Conservation (phyloP, 2,329 filamentous ascomycete genomes). For the Chalaropsis ovoidea region DNA sequence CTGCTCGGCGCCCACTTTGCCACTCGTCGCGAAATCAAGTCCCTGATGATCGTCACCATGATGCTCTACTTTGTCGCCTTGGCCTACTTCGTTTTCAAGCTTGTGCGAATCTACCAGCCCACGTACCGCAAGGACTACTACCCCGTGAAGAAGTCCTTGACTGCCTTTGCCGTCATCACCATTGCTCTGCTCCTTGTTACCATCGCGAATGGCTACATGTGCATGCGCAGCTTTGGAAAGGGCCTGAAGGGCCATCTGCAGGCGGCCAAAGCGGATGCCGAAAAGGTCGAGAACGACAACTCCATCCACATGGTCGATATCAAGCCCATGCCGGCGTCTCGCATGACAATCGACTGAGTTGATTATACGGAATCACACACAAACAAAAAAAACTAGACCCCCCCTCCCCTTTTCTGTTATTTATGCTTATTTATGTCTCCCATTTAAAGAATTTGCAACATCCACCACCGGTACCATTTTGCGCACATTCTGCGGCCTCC, state of each 20-base stretch:
- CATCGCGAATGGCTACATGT: conserved; percentile 75
- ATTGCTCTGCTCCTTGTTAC: conserved; percentile 81
- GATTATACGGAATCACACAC: background rate
- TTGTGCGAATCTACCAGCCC: conserved; percentile 83
- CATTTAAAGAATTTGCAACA: conserved; percentile 17
- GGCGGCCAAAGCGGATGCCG: conserved; percentile 40
- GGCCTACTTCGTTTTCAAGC: conserved; percentile 96
- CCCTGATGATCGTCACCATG: conserved; percentile 69
- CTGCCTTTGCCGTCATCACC: conserved; percentile 87
- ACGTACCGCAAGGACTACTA: conserved; percentile 52
- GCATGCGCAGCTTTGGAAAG: conserved; percentile 80
- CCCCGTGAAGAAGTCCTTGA: conserved; percentile 74
- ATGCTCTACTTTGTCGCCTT: conserved; percentile 79
- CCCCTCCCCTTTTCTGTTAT: background rate
- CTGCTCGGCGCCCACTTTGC: conserved; percentile 76
- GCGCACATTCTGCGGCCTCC: background rate
- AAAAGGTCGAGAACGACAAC: conserved; percentile 44
- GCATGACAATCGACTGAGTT: conserved; percentile 52
- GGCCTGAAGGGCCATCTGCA: conserved; percentile 81
- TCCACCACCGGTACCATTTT: background rate
- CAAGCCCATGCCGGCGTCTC: conserved; percentile 44
- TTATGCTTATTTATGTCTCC: conserved; percentile 19
- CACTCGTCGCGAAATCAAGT: conserved; percentile 65
- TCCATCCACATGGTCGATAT: conserved; percentile 49
- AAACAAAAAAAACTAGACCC: conserved; percentile 6